Conservation (phyloP, 2,329 filamentous ascomycete species). For the Fusarium chuoi region DNA sequence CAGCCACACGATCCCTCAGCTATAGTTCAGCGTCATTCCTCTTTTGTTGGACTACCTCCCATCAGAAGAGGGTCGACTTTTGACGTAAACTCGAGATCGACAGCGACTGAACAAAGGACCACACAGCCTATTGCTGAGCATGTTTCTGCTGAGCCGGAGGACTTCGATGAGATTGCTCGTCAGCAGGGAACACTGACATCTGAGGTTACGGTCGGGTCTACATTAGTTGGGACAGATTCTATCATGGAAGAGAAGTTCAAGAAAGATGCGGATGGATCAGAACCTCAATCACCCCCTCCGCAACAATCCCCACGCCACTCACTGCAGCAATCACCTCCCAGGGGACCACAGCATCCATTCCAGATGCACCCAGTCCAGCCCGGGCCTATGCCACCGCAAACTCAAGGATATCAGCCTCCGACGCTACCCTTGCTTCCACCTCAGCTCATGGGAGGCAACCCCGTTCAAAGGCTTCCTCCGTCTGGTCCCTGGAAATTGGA, state of each 20-base stretch:
- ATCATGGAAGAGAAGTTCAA: constrained; percentile 27
- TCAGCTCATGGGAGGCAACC: constrained; percentile 46
- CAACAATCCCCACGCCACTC: constrained; percentile 10
- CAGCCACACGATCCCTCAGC: constrained; percentile 31
- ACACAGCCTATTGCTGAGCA: constrained; percentile 49
- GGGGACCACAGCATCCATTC: constrained; percentile 30
- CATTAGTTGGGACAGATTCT: constrained; percentile 34
- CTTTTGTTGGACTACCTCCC: constrained; percentile 67
- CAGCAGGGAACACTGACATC: constrained; percentile 37
- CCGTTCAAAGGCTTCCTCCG: constrained; percentile 55
- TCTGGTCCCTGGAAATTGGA: constrained; percentile 64
- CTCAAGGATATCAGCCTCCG: constrained; percentile 13
- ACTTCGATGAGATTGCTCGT: constrained; percentile 22
- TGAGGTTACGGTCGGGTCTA: constrained; percentile 33
- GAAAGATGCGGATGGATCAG: constrained; percentile 20
- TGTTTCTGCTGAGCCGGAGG: constrained; percentile 48
- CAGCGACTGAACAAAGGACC: constrained; percentile 46
- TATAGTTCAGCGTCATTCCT: constrained; percentile 56
- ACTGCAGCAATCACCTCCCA: constrained; percentile 12
- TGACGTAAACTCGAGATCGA: constrained; percentile 52
- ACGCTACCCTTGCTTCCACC: constrained; percentile 40
- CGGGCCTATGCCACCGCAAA: constrained; percentile 17
- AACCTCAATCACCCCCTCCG: constrained; percentile 8
- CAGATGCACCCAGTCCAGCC: constrained; percentile 33
- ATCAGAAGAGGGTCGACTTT: constrained; percentile 69